Percentiles rank a stretch among this genome's conserved stretches.
Conservation (phyloP, 345 rosid species). For the Corchorus capsularis region DNA sequence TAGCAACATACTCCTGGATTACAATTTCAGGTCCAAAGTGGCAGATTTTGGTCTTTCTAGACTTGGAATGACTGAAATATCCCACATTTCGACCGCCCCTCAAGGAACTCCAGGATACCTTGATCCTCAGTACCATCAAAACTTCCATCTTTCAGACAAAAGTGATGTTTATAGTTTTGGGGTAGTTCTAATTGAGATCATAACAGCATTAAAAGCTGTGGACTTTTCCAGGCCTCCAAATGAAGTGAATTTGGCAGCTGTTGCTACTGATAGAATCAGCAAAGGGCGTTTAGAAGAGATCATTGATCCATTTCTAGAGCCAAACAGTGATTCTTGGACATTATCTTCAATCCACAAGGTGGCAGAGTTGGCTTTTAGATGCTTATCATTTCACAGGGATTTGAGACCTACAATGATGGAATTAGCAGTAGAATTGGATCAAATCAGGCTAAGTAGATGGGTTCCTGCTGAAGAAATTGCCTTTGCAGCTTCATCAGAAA, state of each 20-base stretch:
- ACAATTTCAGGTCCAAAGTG: constrained; percentile 64
- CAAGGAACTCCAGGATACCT: constrained; percentile 94
- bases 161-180: constrained; percentile 87
- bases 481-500: constrained; percentile 25
- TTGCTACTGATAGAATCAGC: constrained; percentile 59
- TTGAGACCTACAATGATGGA: constrained; percentile 70
- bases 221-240: constrained; percentile 53
- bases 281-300: constrained; percentile 55
- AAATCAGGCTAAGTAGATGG: constrained; percentile 37
- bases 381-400: constrained; percentile 67
- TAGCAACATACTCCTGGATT: constrained; percentile 82
- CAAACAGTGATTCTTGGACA: constrained; percentile 43
- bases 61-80: constrained; percentile 65
- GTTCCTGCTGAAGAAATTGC: constrained; percentile 27
- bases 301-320: constrained; percentile 50
- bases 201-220: constrained; percentile 60
- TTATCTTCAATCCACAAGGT: constrained; percentile 46
- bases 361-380: constrained; percentile 76
- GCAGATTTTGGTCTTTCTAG: constrained; percentile 95
- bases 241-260: constrained; percentile 67
- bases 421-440: constrained; percentile 54
- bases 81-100: constrained; percentile 91
- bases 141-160: constrained; percentile 82
- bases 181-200: constrained; percentile 67
- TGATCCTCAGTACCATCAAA: constrained; percentile 87